Evolutionary conservation across 345 rosid species (phyloP).

Genomic region (Eucalyptus dawsonii): DNA sequence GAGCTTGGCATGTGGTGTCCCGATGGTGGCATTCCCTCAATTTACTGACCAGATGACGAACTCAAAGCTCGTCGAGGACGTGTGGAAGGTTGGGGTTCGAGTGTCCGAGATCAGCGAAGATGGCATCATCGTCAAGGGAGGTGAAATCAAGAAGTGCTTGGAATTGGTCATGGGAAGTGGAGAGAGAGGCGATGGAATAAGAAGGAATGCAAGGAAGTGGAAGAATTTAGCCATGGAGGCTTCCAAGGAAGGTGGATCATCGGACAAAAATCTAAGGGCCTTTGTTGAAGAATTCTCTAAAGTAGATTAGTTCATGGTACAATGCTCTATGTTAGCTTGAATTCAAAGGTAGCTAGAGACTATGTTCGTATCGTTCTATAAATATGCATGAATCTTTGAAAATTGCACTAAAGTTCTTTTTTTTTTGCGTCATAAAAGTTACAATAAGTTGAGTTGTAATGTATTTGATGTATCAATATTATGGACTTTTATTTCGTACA

Average conservation of each 20-base stretch:
- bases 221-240: slow-evolving; percentile 13
- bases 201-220: slow-evolving; percentile 15
- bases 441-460: neutral
- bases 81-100: slow-evolving; percentile 15
- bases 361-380: neutral
- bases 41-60: slow-evolving; percentile 17
- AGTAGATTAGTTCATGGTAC: slow-evolving; percentile 16
- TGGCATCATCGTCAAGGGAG: slow-evolving; percentile 1
- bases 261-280: slow-evolving; percentile 1
- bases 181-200: slow-evolving; percentile 3
- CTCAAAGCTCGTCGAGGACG: slow-evolving; percentile 14
- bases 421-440: no score
- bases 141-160: slow-evolving; percentile 18
- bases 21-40: slow-evolving; percentile 16
- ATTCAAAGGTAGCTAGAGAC: neutral
- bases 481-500: neutral
- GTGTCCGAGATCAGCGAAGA: neutral
- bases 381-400: neutral
- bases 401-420: no score
- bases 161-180: slow-evolving; percentile 17
- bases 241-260: slow-evolving; percentile 4
- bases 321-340: neutral
- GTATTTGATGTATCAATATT: neutral
- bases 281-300: neutral
- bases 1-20: slow-evolving; percentile 14